Conservation (phyloP, 257 asterid genomes). For the Orobanche coerulescens region DNA sequence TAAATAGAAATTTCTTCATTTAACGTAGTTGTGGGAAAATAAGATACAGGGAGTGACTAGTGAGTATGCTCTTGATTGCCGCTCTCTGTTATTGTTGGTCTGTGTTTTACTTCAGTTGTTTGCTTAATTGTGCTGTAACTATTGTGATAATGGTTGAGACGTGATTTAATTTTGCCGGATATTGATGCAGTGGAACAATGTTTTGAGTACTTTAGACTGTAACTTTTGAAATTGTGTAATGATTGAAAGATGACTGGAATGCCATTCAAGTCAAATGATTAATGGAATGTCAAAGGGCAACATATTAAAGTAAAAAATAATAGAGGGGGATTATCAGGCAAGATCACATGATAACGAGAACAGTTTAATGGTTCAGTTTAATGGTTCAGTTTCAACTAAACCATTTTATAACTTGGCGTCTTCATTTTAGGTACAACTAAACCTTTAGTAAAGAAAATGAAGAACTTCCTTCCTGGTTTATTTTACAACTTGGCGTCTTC, state of each 20-base stretch:
- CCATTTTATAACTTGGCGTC: not conserved
- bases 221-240: not conserved
- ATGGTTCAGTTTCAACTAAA: not conserved
- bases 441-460: not conserved
- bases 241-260: not conserved
- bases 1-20: not conserved
- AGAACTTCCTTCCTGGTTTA: not conserved
- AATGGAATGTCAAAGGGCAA: not conserved
- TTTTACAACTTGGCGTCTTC: not conserved
- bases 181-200: not conserved
- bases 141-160: not conserved
- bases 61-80: not conserved
- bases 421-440: too few relatives aligned
- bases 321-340: not conserved
- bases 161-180: not conserved
- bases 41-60: not conserved
- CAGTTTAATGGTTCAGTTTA: not conserved
- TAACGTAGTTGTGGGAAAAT: not conserved
- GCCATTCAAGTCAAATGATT: not conserved
- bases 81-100: not conserved
- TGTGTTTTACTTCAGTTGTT: not conserved
- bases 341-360: not conserved
- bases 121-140: not conserved
- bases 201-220: not conserved
- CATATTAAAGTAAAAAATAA: not conserved